phyloP scores from a whole-genome alignment of 345 rosid species.

The Dipteronia dyeriana region DNA sequence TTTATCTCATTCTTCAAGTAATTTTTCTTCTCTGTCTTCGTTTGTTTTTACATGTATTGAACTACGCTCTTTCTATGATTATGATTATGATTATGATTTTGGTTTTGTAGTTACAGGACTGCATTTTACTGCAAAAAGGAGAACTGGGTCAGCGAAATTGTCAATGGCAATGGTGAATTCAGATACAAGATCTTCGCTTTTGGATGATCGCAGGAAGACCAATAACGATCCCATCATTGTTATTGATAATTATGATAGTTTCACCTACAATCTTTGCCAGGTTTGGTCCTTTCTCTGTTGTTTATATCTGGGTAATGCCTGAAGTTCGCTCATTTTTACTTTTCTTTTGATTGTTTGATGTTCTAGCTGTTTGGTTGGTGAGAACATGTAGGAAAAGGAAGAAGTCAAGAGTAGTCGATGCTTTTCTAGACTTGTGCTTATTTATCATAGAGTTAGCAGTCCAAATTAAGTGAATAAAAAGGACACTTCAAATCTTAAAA shows the following conservation, averaged over 20 bases:
- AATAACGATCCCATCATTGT: constrained; percentile 64
- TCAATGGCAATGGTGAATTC: constrained; percentile 41
- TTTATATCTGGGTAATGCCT: neutral
- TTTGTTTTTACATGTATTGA: too few species aligned
- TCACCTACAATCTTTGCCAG: constrained; percentile 97
- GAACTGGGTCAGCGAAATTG: constrained; percentile 41
- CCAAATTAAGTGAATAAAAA: neutral
- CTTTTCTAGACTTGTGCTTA: neutral
- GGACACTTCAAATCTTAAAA: neutral
- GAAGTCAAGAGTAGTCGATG: too few species aligned
- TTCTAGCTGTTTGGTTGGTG: neutral
- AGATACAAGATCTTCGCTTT: constrained; percentile 34
- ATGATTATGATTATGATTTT: neutral
- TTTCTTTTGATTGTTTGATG: neutral
- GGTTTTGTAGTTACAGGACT: constrained; percentile 35
- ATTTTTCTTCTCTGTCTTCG: neutral
- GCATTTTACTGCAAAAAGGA: constrained; percentile 39
- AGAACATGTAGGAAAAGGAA: neutral
- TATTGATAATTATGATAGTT: constrained; percentile 93
- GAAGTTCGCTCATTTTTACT: neutral
- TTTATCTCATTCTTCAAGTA: constrained; percentile 29
- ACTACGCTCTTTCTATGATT: neutral
- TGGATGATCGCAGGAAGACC: constrained; percentile 25
- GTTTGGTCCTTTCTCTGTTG: constrained; percentile 30
- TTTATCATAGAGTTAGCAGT: neutral